Percentiles rank a stretch among this genome's conserved stretches.
Evolutionary conservation across 2,329 filamentous ascomycete species (phyloP).

Genomic region (Botryotinia narcissicola): DNA sequence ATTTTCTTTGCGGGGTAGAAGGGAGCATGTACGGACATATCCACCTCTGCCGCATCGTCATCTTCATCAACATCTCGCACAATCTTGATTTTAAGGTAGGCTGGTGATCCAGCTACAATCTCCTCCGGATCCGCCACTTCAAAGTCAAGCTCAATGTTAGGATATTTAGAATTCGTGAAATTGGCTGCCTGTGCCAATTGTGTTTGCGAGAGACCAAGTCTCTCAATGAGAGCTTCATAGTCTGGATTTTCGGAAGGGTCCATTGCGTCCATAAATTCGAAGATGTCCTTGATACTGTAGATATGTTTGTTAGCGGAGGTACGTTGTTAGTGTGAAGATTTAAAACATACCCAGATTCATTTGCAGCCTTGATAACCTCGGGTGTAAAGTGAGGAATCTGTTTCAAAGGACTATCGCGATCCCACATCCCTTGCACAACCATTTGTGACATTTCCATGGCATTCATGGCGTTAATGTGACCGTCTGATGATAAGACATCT

Average conservation of each 20-base stretch:
- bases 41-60: slow-evolving; percentile 65
- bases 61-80: slow-evolving; percentile 76
- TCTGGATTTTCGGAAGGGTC: slow-evolving; percentile 88
- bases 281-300: slow-evolving; percentile 80
- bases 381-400: slow-evolving; percentile 94
- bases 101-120: slow-evolving; percentile 75
- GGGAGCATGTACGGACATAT: slow-evolving; percentile 85
- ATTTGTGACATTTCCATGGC: slow-evolving; percentile 99
- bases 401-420: slow-evolving; percentile 92
- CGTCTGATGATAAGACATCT: slow-evolving; percentile 92
- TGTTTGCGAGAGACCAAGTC: slow-evolving; percentile 72
- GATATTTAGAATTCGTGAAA: slow-evolving; percentile 96
- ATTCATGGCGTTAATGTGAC: slow-evolving; percentile 93
- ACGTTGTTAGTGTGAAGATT: background rate
- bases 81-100: slow-evolving; percentile 80
- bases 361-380: slow-evolving; percentile 78
- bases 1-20: slow-evolving; percentile 91
- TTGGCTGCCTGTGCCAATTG: slow-evolving; percentile 86
- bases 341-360: slow-evolving; percentile 67
- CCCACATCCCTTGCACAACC: slow-evolving; percentile 99
- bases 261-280: slow-evolving; percentile 99
- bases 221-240: slow-evolving; percentile 73
- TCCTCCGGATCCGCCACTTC: slow-evolving; percentile 77
- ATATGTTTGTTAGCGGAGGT: slow-evolving; percentile 36
- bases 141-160: slow-evolving; percentile 89